A percentile compares a stretch with the other conserved stretches of the same genome.
These are phyloP conservation scores for Aspergillus heteromorphus DNA, from an alignment of 495 filamentous ascomycete genomes.

Conservation along the genomic window DNA sequence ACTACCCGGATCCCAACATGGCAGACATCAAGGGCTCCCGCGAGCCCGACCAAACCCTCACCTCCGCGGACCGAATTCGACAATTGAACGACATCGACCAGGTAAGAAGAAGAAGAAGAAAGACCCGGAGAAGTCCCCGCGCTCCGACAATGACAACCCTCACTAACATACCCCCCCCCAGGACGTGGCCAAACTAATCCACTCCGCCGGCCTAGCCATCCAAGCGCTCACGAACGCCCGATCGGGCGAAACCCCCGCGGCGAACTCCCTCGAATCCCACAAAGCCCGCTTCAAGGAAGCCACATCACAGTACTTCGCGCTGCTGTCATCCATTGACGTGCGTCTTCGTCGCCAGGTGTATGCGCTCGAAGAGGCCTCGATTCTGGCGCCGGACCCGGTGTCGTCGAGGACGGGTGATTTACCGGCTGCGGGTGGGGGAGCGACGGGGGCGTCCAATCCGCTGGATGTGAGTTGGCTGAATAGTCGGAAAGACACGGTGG, in stretches of 20 bases:
- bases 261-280: conserved; percentile 44
- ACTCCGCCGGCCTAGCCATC: conserved; percentile 63
- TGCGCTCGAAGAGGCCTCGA: conserved; percentile 70
- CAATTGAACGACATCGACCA: conserved; percentile 73
- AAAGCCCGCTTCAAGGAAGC: conserved; percentile 55
- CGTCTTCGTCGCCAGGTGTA: conserved; percentile 71
- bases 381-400: conserved; percentile 48
- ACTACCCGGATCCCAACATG: conserved; percentile 12
- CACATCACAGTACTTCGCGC: conserved; percentile 62
- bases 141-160: neutral
- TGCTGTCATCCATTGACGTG: conserved; percentile 64
- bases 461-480: conserved; percentile 85
- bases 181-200: conserved; percentile 58
- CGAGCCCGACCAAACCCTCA: conserved; percentile 37
- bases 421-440: conserved; percentile 16
- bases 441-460: conserved; percentile 23
- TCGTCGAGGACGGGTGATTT: conserved; percentile 22
- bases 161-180: conserved; percentile 11
- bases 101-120: conserved; percentile 33
- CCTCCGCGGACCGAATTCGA: conserved; percentile 65
- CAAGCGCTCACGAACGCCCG: conserved; percentile 57
- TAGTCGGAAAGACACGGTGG: conserved; percentile 69
- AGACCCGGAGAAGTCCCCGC: neutral
- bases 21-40: conserved; percentile 15
- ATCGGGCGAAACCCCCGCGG: conserved; percentile 24